Conservation (phyloP, 805 yeast genomes). For the Kodamaea kakaduensis region DNA sequence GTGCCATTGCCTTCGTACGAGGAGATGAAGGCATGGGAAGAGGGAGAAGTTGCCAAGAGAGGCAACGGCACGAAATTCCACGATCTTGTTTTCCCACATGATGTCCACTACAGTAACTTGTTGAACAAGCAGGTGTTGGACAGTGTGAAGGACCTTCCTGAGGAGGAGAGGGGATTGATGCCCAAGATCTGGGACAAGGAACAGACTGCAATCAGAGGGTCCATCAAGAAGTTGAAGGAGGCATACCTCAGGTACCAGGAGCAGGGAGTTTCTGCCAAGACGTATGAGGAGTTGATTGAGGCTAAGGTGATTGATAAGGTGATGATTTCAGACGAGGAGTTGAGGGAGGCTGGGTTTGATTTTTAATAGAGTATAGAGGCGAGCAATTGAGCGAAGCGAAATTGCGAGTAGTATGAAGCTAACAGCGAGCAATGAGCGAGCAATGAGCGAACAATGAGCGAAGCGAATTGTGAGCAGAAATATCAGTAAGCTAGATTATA, state of each 20-base stretch:
- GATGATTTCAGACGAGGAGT: constrained; percentile 16
- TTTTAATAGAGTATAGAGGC: constrained; percentile 8
- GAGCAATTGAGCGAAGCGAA: no score
- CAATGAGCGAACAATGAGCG: no score
- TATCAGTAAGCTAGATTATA: no score
- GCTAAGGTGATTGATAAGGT: constrained; percentile 15
- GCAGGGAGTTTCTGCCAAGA: constrained; percentile 34
- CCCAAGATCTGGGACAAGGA: constrained; percentile 53
- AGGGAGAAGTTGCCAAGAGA: constrained; percentile 21
- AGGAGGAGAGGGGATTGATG: constrained; percentile 32
- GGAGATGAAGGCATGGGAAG: constrained; percentile 32
- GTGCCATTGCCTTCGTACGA: constrained; percentile 35
- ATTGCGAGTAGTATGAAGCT: no score
- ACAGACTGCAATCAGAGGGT: constrained; percentile 40
- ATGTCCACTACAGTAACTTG: constrained; percentile 53
- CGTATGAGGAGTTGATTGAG: constrained; percentile 37
- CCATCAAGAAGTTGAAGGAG: constrained; percentile 42
- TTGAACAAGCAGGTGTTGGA: constrained; percentile 21
- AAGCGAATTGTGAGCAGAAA: no score
- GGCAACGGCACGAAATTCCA: constrained; percentile 26
- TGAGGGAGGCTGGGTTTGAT: constrained; percentile 15
- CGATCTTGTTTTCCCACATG: constrained; percentile 51
- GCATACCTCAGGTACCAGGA: constrained; percentile 38
- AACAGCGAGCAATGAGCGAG: no score
- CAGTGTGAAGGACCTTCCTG: constrained; percentile 8